These are phyloP conservation scores for Brasilioporus rufonigricans DNA, from an alignment of 768 basidiomycete species.

Conservation along the genomic window DNA sequence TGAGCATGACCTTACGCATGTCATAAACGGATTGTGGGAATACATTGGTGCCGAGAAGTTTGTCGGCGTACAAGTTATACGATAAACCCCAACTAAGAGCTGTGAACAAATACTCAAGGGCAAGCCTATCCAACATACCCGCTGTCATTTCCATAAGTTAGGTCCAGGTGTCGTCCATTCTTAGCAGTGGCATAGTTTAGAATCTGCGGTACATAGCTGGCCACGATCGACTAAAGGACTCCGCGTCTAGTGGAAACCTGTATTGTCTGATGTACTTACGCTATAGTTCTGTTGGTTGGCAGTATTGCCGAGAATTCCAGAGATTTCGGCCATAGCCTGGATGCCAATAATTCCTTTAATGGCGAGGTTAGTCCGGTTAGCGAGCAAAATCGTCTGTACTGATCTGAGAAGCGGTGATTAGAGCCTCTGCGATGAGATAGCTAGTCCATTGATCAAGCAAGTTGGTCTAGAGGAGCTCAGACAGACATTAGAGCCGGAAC, in stretches of 20 bases:
- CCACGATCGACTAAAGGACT: conserved; percentile 45
- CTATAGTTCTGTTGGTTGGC: conserved; percentile 41
- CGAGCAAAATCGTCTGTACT: conserved; percentile 54
- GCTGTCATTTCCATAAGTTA: conserved; percentile 52
- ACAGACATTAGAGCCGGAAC: neutral
- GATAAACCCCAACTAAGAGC: conserved; percentile 50
- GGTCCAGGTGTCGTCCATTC: conserved; percentile 51
- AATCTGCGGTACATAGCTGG: conserved; percentile 53
- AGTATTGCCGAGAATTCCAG: conserved; percentile 40
- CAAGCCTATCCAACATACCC: conserved; percentile 32
- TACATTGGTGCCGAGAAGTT: conserved; percentile 50
- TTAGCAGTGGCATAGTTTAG: conserved; percentile 49
- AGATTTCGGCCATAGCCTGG: conserved; percentile 59
- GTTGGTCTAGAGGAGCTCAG: conserved; percentile 30
- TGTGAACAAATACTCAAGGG: neutral
- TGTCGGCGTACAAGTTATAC: conserved; percentile 65
- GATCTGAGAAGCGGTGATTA: conserved; percentile 51
- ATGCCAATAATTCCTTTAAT: conserved; percentile 72
- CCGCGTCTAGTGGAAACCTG: neutral
- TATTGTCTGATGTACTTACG: conserved; percentile 8
- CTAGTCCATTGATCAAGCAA: conserved; percentile 66
- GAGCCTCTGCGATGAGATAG: conserved; percentile 51
- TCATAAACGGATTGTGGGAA: conserved; percentile 35
- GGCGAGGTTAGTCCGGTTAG: conserved; percentile 68
- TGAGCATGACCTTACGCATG: conserved; percentile 14